Base-by-base conservation (phyloP, 1,284 basidiomycete species). In the Heliocybe sulcata region DNA sequence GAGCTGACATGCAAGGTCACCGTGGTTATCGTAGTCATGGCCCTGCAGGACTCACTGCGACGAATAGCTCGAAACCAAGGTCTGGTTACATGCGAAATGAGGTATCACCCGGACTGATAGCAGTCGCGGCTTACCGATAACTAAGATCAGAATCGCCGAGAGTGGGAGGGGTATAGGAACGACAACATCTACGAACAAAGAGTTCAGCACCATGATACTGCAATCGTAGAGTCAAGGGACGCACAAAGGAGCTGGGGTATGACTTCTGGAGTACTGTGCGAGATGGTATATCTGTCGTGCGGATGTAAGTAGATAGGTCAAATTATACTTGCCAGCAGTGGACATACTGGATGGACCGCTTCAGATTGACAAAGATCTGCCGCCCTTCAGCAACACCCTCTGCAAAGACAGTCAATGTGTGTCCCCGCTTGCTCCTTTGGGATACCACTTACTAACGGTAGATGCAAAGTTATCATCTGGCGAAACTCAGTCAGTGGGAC, bases 251-350 rank as follows among this genome's bases (percentile, higher is more conserved):
- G 68, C 61, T 85, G 82, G 2, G 84, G 83, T 31, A 86, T 75
- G 56, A 87, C 81, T 65, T 87, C 83, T 0, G 84, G 83, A 20
- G 82, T 84, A 63, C 79, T 84, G 62, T 86, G 83, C n/a, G 80
- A 74, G 25, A 86, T 69, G 1, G 84, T 86, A 60, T 85, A 82
- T 58, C 79, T 80, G 56, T 14, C 2, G 19, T 20, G 23, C 3
- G 19, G 33, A n/a, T n/a, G n/a, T n/a, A n/a, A n/a, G n/a, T n/a
- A 8, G 3, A 3, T 22, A n/a, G 2, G 29, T 4, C 16, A 45
- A 11, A n/a, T n/a, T n/a, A n/a, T n/a, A n/a, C n/a, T n/a, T n/a
- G n/a, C n/a, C n/a, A 20, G 6, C 12, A 8, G 27, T 11, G 25
- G 20, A 64, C 71, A 55, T 63, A 83, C 76, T 85, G 83, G 52